phyloP scores from a whole-genome alignment of 2,329 filamentous ascomycete species.

The Alternaria sp. region DNA sequence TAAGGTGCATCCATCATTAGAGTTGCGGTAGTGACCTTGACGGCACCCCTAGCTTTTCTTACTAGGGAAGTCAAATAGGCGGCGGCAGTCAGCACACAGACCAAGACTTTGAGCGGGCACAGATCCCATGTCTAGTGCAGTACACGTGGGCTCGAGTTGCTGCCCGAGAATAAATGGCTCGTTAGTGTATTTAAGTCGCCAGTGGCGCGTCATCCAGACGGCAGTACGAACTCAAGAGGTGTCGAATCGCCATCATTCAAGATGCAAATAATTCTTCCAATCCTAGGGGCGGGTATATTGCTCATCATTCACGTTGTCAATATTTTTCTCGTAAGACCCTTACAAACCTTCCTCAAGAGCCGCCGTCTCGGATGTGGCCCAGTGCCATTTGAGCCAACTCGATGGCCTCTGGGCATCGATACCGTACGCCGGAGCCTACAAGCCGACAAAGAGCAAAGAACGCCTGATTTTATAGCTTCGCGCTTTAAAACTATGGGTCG shows the following conservation, averaged over 20 bases:
- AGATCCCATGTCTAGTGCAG: slow-evolving; percentile 2
- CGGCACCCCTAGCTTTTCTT: neutral
- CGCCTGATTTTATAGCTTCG: slow-evolving; percentile 4
- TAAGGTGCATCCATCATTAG: too few relatives aligned
- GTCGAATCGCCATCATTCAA: neutral
- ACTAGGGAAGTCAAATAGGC: neutral
- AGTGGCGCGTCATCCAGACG: neutral
- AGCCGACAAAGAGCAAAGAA: slow-evolving; percentile 12
- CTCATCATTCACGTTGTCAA: neutral
- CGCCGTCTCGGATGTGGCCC: slow-evolving; percentile 4
- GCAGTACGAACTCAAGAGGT: neutral
- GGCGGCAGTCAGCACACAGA: neutral
- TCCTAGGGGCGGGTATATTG: fast-evolving
- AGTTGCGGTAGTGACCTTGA: neutral
- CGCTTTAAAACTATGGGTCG: slow-evolving; percentile 6
- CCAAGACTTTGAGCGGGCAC: neutral
- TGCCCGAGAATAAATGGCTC: neutral
- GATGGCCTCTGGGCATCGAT: slow-evolving; percentile 9
- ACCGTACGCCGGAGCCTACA: neutral
- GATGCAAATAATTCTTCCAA: neutral
- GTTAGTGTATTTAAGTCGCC: neutral
- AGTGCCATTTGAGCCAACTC: neutral
- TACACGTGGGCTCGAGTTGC: neutral
- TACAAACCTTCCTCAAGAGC: slow-evolving; percentile 2
- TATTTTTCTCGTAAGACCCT: neutral